A percentile compares a stretch with the other conserved stretches of the same genome.
These are phyloP conservation scores for Epichloe uncinata DNA, from an alignment of 2,329 filamentous ascomycete genomes.

Conservation along the genomic window DNA sequence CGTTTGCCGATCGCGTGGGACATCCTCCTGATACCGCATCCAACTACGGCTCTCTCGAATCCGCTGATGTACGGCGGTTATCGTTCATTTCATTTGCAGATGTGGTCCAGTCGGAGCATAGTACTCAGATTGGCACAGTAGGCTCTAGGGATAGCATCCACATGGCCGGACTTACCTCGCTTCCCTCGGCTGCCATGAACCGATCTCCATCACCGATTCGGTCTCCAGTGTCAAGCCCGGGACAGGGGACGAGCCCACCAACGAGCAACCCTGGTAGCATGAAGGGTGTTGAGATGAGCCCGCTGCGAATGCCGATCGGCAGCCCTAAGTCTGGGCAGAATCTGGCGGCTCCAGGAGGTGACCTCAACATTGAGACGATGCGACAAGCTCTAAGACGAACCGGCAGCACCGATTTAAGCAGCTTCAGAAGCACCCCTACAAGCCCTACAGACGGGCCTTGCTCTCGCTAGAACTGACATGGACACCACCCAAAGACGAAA, in stretches of 20 bases:
- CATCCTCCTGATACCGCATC: constrained; percentile 48
- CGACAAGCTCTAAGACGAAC: constrained; percentile 75
- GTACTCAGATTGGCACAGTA: constrained; percentile 34
- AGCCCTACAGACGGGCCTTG: constrained; percentile 38
- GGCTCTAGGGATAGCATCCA: constrained; percentile 58
- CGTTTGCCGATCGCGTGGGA: constrained; percentile 33
- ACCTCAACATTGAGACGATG: constrained; percentile 90
- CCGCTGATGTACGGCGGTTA: constrained; percentile 63
- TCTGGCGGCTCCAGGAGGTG: constrained; percentile 34
- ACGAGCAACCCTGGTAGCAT: constrained; percentile 63
- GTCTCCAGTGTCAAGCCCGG: constrained; percentile 64
- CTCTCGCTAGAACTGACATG: constrained; percentile 12
- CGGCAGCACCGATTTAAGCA: constrained; percentile 64
- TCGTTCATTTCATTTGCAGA: constrained; percentile 97
- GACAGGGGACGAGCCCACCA: constrained; percentile 54
- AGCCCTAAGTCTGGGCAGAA: constrained; percentile 48
- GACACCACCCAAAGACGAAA: neutral
- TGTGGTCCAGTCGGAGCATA: constrained; percentile 77
- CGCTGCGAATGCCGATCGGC: constrained; percentile 42
- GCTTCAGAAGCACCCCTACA: constrained; percentile 39
- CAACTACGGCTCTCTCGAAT: constrained; percentile 65
- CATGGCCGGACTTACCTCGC: constrained; percentile 50
- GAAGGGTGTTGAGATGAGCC: constrained; percentile 60
- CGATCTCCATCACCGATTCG: constrained; percentile 70
- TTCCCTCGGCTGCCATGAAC: constrained; percentile 38